Conservation (phyloP, 805 yeast genomes). For the Saccharomycopsis fibuligera region DNA sequence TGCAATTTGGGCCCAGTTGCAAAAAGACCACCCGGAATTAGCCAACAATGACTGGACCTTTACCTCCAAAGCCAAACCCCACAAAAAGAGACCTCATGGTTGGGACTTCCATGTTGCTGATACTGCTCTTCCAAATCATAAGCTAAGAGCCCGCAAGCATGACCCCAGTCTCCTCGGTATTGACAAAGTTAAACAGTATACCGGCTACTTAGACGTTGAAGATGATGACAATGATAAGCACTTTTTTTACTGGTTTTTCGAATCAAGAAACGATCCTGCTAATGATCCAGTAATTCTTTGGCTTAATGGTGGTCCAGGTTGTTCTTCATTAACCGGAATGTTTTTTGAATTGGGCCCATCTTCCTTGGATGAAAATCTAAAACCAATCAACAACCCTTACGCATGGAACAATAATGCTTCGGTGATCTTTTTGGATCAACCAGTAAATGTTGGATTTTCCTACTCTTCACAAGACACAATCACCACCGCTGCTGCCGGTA, state of each 20-base stretch:
- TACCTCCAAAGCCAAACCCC: conserved; percentile 28
- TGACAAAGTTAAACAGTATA: conserved; percentile 74
- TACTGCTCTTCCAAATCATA: conserved; percentile 36
- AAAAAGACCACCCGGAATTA: conserved; percentile 50
- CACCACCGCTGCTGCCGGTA: conserved; percentile 75
- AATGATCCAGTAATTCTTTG: conserved; percentile 81
- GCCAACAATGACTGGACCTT: conserved; percentile 42
- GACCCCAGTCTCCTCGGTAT: conserved; percentile 67
- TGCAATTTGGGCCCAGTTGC: conserved; percentile 57
- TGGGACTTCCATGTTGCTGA: conserved; percentile 36
- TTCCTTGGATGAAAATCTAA: conserved; percentile 53
- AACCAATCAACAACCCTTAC: conserved; percentile 72
- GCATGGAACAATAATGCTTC: conserved; percentile 93
- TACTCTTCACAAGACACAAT: conserved; percentile 51
- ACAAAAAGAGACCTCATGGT: background rate
- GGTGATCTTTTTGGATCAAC: conserved; percentile 88
- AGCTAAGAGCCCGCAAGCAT: conserved; percentile 53
- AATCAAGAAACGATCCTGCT: conserved; percentile 79
- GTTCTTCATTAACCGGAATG: conserved; percentile 85
- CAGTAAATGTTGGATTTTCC: conserved; percentile 88
- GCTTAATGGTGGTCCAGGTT: conserved; percentile 97
- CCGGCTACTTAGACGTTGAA: conserved; percentile 79
- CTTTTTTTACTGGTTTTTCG: conserved; percentile 91
- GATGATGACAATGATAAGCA: conserved; percentile 78
- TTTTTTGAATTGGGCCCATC: conserved; percentile 92